Conservation (phyloP, 805 yeast genomes). For the Crinitomyces ghanaensis region DNA sequence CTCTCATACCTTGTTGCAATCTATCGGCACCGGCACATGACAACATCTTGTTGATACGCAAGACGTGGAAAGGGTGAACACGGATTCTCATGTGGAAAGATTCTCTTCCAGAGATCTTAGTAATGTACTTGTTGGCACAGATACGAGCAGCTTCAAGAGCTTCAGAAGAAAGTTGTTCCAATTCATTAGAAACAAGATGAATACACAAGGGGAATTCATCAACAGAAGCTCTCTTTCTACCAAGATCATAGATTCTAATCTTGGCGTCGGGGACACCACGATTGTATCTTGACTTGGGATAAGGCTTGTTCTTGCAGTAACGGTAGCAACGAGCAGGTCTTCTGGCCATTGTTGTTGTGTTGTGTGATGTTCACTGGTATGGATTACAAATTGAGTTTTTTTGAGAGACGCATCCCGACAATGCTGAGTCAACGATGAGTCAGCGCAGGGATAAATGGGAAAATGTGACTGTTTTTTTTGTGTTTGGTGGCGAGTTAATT, state of each 20-base stretch:
- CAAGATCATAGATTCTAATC: conserved; percentile 98
- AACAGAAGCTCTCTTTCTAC: conserved; percentile 99
- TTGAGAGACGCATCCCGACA: too few species aligned
- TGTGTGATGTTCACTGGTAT: too few species aligned
- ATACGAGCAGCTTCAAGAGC: conserved; percentile 99
- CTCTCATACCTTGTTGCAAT: conserved; percentile 99
- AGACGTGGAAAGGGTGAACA: conserved; percentile 99
- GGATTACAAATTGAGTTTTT: too few species aligned
- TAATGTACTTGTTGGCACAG: conserved; percentile 99
- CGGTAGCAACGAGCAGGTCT: conserved; percentile 99
- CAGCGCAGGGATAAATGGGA: too few species aligned
- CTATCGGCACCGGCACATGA: conserved; percentile 99
- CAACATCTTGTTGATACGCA: conserved; percentile 99
- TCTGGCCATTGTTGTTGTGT: conserved; percentile 75
- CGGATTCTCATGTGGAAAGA: conserved; percentile 99
- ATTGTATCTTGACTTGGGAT: conserved; percentile 99
- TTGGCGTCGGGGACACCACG: conserved; percentile 99
- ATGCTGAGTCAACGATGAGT: too few species aligned
- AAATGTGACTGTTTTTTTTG: too few species aligned
- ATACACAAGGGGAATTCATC: conserved; percentile 99
- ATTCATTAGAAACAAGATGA: conserved; percentile 98
- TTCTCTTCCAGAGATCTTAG: conserved; percentile 97
- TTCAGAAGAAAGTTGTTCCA: conserved; percentile 98
- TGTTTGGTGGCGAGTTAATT: too few species aligned
- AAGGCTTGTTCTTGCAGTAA: conserved; percentile 99